Conservation (phyloP, 331 rosid species). For the Saraca asoca region DNA sequence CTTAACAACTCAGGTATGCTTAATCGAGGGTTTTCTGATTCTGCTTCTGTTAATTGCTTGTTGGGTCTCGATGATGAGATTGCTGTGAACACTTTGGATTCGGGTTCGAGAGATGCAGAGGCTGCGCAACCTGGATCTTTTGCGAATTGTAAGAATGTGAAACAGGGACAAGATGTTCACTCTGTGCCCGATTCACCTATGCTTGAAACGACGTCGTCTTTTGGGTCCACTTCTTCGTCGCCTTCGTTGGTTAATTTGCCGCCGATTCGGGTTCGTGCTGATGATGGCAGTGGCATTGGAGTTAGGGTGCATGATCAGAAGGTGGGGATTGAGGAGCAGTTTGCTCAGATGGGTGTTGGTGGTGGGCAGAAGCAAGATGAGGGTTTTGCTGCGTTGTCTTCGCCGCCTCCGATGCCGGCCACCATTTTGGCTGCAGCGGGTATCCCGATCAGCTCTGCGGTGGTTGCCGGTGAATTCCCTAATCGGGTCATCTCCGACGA, state of each 20-base stretch:
- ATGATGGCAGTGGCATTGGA: constrained; percentile 56
- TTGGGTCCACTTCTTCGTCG: constrained; percentile 89
- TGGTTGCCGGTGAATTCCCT: constrained; percentile 48
- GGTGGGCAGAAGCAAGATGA: constrained; percentile 72
- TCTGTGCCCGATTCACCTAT: constrained; percentile 96
- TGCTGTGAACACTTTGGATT: constrained; percentile 50
- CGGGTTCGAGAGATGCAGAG: constrained; percentile 49
- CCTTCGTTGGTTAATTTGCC: constrained; percentile 89
- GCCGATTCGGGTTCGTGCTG: constrained; percentile 86
- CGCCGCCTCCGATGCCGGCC: constrained; percentile 65
- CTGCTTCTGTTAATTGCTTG: constrained; percentile 82
- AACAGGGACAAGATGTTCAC: constrained; percentile 76
- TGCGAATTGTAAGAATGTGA: constrained; percentile 58
- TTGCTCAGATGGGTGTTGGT: constrained; percentile 68
- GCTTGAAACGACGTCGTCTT: constrained; percentile 88
- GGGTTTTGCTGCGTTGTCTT: constrained; percentile 55
- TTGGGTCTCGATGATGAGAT: constrained; percentile 76
- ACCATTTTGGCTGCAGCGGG: constrained; percentile 39
- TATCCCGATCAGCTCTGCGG: constrained; percentile 43
- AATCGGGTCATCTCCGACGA: constrained; percentile 75
- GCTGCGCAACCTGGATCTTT: constrained; percentile 58
- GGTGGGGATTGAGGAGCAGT: constrained; percentile 88
- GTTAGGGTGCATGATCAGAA: constrained; percentile 71
- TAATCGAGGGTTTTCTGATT: constrained; percentile 72
- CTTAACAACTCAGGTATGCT: constrained; percentile 65